Base-by-base conservation (phyloP, 2,329 filamentous ascomycete genomes). In the Talaromyces sp. region DNA sequence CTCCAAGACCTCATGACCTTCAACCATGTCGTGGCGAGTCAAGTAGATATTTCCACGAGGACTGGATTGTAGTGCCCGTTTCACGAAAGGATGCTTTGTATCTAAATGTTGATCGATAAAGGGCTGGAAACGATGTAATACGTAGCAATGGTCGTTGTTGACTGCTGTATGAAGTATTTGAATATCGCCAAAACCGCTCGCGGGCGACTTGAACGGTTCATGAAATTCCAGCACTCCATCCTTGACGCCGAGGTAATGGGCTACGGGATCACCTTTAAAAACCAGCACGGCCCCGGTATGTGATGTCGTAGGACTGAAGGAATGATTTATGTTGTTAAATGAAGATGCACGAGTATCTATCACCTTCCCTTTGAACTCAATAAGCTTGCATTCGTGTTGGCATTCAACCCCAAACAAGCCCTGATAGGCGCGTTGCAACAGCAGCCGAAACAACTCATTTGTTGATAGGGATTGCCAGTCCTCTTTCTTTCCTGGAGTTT, bases 391-490 rank as follows among this genome's bases (percentile, higher is more conserved):
- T 20, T 68, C 59, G 11, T 70, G 66, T 48, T 67, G 52, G 51
- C 69, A 69, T 44, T 71, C 66, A 1, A 70, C 69, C 6, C 74
- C 72, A 49, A 69, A 72, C 7, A 77, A 56, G 47, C 72, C 64
- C 29, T 57, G 55, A 10, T 60, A 59, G 8, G 73, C 67, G 14
- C 68, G 60, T 29, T 54, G 55, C 19, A 66, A 65, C 5, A 77
- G 60, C 4, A 70, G 37, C 10, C 49, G 51, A 42, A 73, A 75
- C 5, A 77, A 62, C 4, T 65, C 49, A 8, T 55, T 57, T 13
- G 62, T 67, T 6, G 52, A 37, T 5, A 55, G 37, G 36, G 52
- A 46, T 4, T 62, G 54, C 11, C 67, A 27, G 17, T 56, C 63
- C 1, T 57, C 36, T 13, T 60, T 58, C 11, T 56, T 22, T 1